Evolutionary conservation across 768 basidiomycete genomes (phyloP).

Genomic region (Russula sp.): DNA sequence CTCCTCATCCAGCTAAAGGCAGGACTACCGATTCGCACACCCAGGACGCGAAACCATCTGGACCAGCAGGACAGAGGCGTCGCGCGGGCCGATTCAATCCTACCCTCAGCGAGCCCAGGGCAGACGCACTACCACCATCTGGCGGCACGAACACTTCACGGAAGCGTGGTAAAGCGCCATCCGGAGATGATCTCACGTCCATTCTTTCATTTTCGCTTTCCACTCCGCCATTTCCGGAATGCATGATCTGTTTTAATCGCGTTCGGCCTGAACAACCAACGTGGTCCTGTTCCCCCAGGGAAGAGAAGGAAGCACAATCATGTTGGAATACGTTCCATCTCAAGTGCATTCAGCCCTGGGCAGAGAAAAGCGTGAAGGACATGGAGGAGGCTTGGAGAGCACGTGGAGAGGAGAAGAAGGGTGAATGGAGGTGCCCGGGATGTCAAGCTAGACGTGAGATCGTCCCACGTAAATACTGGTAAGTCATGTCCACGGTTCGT

Average conservation of each 20-base stretch:
- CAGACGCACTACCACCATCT: neutral
- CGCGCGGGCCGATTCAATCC: constrained; percentile 16
- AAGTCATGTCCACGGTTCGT: constrained; percentile 26
- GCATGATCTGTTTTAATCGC: constrained; percentile 75
- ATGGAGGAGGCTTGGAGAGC: constrained; percentile 65
- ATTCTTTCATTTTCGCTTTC: constrained; percentile 59
- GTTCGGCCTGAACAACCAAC: constrained; percentile 75
- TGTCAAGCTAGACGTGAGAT: constrained; percentile 76
- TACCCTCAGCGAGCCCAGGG: neutral
- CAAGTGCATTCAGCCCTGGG: constrained; percentile 87
- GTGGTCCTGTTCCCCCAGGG: constrained; percentile 75
- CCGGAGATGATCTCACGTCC: constrained; percentile 67
- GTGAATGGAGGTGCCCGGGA: constrained; percentile 91
- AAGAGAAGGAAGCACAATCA: constrained; percentile 41
- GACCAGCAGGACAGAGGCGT: neutral
- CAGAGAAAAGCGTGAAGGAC: constrained; percentile 71
- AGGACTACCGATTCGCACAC: neutral
- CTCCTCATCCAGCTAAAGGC: neutral
- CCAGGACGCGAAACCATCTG: neutral
- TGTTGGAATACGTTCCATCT: constrained; percentile 93
- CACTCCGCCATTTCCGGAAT: constrained; percentile 69
- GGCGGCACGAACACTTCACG: neutral
- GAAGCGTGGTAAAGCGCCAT: constrained; percentile 11
- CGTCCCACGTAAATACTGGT: constrained; percentile 65
- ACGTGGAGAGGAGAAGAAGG: constrained; percentile 58